These are phyloP conservation scores for Coemansia sp. DNA, from an alignment of 192 early-diverging fungal species.

Conservation along the genomic window DNA sequence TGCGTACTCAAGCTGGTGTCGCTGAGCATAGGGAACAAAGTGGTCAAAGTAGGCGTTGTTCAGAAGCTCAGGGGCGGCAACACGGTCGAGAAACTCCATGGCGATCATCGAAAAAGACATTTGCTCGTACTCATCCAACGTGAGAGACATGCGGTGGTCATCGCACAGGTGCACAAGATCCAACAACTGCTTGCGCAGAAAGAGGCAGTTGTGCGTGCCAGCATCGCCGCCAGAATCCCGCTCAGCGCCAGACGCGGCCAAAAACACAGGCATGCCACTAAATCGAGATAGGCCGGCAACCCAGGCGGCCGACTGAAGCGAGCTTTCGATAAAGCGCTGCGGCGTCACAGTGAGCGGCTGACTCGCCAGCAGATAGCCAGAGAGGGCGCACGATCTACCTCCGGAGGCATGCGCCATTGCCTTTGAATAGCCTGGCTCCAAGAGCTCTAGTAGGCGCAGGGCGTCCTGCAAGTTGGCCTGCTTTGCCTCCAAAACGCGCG, in stretches of 20 bases:
- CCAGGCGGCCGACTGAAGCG: conserved; percentile 19
- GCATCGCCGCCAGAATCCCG: not conserved
- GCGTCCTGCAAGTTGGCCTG: conserved; percentile 50
- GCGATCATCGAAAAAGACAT: conserved; percentile 52
- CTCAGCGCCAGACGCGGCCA: not conserved
- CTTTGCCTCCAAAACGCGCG: conserved; percentile 51
- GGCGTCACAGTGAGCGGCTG: conserved; percentile 26
- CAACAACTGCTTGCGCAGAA: conserved; percentile 54
- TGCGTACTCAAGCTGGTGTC: conserved; percentile 58
- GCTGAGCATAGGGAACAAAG: conserved; percentile 59
- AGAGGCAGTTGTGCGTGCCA: conserved; percentile 21
- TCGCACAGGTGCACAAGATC: conserved; percentile 61
- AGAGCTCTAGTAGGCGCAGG: conserved; percentile 46
- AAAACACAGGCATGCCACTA: conserved; percentile 5
- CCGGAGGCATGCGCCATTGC: no score
- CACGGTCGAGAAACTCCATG: conserved; percentile 63
- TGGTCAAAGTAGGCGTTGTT: conserved; percentile 56
- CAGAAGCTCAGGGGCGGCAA: conserved; percentile 62
- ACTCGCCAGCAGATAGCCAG: not conserved
- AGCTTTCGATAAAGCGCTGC: conserved; percentile 30
- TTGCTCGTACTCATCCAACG: conserved; percentile 58
- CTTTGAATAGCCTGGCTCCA: conserved; percentile 22
- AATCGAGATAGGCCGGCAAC: conserved; percentile 11
- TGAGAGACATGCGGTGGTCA: conserved; percentile 48
- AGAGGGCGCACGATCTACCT: not conserved